Base-by-base conservation (phyloP, 108 stramenopile genomes). In the Conticribra weissflogii region DNA sequence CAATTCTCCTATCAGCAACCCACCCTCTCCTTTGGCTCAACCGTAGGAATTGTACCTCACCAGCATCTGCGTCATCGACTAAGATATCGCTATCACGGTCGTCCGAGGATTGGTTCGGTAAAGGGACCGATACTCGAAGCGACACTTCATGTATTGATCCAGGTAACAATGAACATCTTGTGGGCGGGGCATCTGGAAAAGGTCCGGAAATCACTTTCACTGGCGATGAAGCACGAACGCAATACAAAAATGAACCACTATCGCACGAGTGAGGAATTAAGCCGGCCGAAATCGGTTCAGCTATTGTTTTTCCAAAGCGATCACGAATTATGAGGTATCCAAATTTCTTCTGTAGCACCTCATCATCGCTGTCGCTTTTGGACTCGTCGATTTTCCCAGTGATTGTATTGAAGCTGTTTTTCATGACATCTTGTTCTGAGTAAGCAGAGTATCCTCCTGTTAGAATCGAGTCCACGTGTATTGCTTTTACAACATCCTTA, bases 361-460 rank as follows among this genome's bases (percentile, higher is more conserved):
- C 59, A 25, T 53, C 16, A 18, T 36, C 33, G 8, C 62, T 41
- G 21, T 59, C 55, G 55, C 2, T 36, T 55, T 28, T 7, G 3
- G 2, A 22, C 56, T 23, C 46, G 51, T 71, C 29, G 62, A 63
- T 17, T 34, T 55, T n/a, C n/a, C n/a, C n/a, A n/a, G n/a, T n/a
- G n/a, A 47, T 16, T 3, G 56, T 47, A 49, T 66, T 57, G 36
- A 14, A 59, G 47, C 69, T 34, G 23, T 59, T 59, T 48, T n/a
- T n/a, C n/a, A n/a, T n/a, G n/a, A n/a, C 36, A 51, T 51, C 2
- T 19, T 32, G 32, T 29, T 23, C 25, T 25, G 72, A 81, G 64
- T 90, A 87, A 22, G 88, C 56, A 5, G 86, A 78, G 64, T 94
- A 91, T 33, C 88, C 93, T 64, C 90, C 89, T 5, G 93, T 94